These are phyloP conservation scores for Mediolabrus comicus DNA, from an alignment of 108 stramenopile species.

Conservation along the genomic window DNA sequence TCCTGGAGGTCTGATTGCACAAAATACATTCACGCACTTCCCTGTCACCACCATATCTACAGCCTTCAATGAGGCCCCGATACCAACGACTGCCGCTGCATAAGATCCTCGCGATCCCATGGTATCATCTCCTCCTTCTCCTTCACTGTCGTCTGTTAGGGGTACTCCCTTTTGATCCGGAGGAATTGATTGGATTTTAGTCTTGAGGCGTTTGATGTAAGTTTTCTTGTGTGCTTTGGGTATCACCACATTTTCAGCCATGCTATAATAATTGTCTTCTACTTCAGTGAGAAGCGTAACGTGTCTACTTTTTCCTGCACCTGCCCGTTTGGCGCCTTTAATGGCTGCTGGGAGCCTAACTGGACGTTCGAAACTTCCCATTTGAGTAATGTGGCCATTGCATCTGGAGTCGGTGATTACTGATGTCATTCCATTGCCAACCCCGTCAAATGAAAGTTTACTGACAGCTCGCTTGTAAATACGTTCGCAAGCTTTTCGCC, in stretches of 20 bases:
- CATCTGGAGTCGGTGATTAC: slow-evolving; percentile 77
- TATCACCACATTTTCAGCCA: slow-evolving; percentile 70
- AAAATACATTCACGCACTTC: slow-evolving; percentile 85
- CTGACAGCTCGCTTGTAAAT: slow-evolving; percentile 65
- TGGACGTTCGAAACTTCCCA: slow-evolving; percentile 76
- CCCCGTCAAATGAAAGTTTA: slow-evolving; percentile 32
- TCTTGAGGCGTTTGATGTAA: slow-evolving; percentile 74
- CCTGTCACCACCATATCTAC: slow-evolving; percentile 89
- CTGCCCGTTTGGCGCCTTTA: slow-evolving; percentile 73
- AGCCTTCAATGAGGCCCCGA: slow-evolving; percentile 83
- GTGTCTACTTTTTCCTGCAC: slow-evolving; percentile 49
- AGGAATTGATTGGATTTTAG: slow-evolving; percentile 51
- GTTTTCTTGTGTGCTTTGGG: slow-evolving; percentile 67
- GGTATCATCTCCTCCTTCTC: slow-evolving; percentile 86
- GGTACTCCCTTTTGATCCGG: slow-evolving; percentile 54
- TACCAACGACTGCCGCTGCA: slow-evolving; percentile 87
- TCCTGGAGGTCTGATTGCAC: slow-evolving; percentile 89
- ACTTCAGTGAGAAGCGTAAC: slow-evolving; percentile 55
- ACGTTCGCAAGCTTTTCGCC: slow-evolving; percentile 76
- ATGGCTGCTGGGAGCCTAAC: slow-evolving; percentile 86
- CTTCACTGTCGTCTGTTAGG: slow-evolving; percentile 85
- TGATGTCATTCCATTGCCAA: slow-evolving; percentile 61
- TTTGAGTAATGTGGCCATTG: slow-evolving; percentile 77
- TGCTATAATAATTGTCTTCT: slow-evolving; percentile 58
- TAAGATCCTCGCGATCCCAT: slow-evolving; percentile 82